Base-by-base conservation (phyloP, 2,329 filamentous ascomycete species). In the Microdochium nivale region DNA sequence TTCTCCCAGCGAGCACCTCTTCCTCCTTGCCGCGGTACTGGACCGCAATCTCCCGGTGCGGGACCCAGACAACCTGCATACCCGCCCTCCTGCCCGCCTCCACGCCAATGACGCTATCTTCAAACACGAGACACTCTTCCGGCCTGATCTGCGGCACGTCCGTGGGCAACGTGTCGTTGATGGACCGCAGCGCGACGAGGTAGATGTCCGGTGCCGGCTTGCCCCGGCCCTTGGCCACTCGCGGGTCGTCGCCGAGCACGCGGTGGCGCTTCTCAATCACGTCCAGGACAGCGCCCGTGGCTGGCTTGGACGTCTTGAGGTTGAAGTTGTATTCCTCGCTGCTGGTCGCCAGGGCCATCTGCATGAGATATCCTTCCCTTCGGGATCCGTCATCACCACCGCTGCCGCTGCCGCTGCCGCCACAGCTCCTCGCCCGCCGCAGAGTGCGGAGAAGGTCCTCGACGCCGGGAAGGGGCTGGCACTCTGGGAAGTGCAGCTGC, bases 131-230 rank as follows among this genome's bases (percentile, higher is more conserved):
- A 61, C 86, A 89, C 64, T 90, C 84, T 48, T 76, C 75, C 0
- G 84, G 83, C 57, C 62, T 68, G 51, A 90, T 80, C 14, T 55
- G 35, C 21, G 69, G 60, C 56, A 78, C 73, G 0, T 69, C 72
- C 40, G 72, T 70, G 2, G 70, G 66, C 14, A 83, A 61, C 2
- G 75, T 70, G 23, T 70, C 71, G 63, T 89, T 89, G 53, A 89
- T 76, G 0, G 75, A 78, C 61, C 81, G 72, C 47, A 90, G 66
- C 1, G 86, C 86, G 1, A 88, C 67, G 9, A 88, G 66, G 61
- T 87, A 90, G 50, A 89, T 89, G 62, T 90, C 85, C 2, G 86
- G 86, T 9, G 84, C 75, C 1, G 86, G 86, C 64, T 90, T 90
- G 2, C 85, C 85, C 24, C 82, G 66, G 0, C 85, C 84, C 11